Conservation (phyloP, 148 eudicot species). For the Camellia sinensis region DNA sequence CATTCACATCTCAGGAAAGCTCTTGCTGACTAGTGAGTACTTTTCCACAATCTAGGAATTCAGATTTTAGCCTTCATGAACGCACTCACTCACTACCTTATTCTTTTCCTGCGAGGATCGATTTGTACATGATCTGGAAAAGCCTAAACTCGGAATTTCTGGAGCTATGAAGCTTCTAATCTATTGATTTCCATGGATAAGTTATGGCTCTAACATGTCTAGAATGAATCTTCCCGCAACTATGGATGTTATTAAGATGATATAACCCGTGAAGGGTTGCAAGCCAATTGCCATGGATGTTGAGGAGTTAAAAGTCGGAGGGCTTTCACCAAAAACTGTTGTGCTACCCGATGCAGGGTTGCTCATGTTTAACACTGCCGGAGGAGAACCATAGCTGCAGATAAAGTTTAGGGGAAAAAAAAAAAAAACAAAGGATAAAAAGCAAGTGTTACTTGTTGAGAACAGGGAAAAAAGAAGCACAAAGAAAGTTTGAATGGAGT, state of each 20-base stretch:
- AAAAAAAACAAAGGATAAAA: too few relatives aligned
- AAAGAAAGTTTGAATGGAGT: neutral
- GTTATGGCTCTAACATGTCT: slow-evolving; percentile 21
- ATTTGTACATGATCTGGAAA: slow-evolving; percentile 7
- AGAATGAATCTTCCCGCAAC: slow-evolving; percentile 36
- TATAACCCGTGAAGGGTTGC: slow-evolving; percentile 30
- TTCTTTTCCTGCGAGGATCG: neutral
- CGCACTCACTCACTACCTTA: neutral
- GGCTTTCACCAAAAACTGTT: slow-evolving; percentile 41
- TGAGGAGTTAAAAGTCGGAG: slow-evolving; percentile 30
- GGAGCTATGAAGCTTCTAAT: slow-evolving; percentile 23
- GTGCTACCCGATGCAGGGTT: slow-evolving; percentile 35
- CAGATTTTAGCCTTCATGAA: neutral
- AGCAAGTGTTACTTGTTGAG: neutral
- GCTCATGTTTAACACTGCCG: slow-evolving; percentile 39
- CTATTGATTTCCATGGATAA: slow-evolving; percentile 7
- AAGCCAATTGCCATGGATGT: slow-evolving; percentile 38
- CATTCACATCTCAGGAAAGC: neutral
- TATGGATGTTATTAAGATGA: slow-evolving; percentile 28
- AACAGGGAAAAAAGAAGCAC: neutral
- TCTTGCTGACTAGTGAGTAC: slow-evolving; percentile 1
- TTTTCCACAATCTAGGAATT: neutral
- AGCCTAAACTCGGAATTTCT: slow-evolving; percentile 8
- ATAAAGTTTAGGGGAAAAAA: slow-evolving; percentile 1
- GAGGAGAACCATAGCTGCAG: slow-evolving; percentile 53